Base-by-base conservation (phyloP, 352 stramenopile species). In the Peronosclerospora sorghi region DNA sequence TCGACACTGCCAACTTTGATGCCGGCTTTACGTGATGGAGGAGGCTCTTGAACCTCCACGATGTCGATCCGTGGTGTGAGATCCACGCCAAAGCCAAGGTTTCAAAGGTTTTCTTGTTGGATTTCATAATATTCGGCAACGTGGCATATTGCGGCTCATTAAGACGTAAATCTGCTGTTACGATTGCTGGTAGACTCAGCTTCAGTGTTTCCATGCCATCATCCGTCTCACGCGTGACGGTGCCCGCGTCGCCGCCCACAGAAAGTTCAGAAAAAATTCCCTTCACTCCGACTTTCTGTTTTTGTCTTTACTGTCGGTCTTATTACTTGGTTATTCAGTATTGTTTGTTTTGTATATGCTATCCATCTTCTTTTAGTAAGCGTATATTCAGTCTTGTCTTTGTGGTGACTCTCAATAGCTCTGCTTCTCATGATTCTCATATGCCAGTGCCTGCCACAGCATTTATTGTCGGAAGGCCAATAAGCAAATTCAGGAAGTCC, bases 51-150 rank as follows among this genome's bases (percentile, higher is more conserved):
- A 23, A 98, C 89, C 35, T 84, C 66, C 17, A 93, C 41, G 17
- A 81, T 63, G 32, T 86, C 57, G 48, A 87, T 79, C 43, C 77
- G 76, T 2, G 79, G 77, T 32, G 67, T 53, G 27, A 91, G 52
- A 56, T 91, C 76, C 41, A 91, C 58, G 47, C 68, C 72, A 19
- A 89, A 65, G 50, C 54, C 14, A 87, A 44, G 13, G 74, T 73
- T 41, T 91, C 83, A 36, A 95, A 91, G 51, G 86, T 86, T 62
- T 95, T 95, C 65, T 94, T 94, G 72, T 95, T 95, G 23, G 84
- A 82, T 77, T 99, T 99, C 95, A 99, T 99, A 59, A 99, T 99
- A 72, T 99, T 98, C 27, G 96, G 96, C 42, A 99, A 72, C 41
- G 94, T 99, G 13, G 96, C 94, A 70, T 99, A 99, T 10, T 96